phyloP scores from a whole-genome alignment of 192 early-diverging fungal genomes.

The Backusella macrospora region DNA sequence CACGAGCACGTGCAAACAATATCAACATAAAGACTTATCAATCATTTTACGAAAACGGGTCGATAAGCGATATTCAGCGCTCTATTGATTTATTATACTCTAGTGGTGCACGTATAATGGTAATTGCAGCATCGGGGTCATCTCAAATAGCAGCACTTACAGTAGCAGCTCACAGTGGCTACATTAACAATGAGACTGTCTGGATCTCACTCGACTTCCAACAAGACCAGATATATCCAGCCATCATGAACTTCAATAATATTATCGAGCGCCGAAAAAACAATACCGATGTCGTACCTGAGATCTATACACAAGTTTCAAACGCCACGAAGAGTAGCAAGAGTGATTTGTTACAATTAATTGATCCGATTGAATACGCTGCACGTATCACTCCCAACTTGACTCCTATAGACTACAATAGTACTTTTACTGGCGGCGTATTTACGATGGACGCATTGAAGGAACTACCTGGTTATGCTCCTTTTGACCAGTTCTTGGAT shows the following conservation, averaged over 20 bases:
- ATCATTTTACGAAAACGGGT: conserved; percentile 45
- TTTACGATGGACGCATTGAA: conserved; percentile 48
- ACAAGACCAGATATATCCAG: background rate
- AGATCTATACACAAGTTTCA: background rate
- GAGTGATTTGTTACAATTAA: background rate
- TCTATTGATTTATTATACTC: conserved; percentile 37
- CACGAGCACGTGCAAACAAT: conserved; percentile 34
- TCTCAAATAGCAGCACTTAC: conserved; percentile 38
- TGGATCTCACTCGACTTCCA: conserved; percentile 31
- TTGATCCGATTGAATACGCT: conserved; percentile 29
- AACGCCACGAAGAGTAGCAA: conserved; percentile 16
- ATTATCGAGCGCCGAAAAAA: conserved; percentile 21
- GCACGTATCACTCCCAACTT: conserved; percentile 26
- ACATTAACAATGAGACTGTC: conserved; percentile 32
- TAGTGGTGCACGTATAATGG: conserved; percentile 43
- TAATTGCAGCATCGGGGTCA: conserved; percentile 43
- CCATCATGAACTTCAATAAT: conserved; percentile 26
- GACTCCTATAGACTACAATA: conserved; percentile 42
- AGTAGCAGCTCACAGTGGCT: conserved; percentile 46
- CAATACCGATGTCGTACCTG: conserved; percentile 18
- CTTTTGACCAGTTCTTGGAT: conserved; percentile 50
- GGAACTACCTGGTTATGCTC: conserved; percentile 46
- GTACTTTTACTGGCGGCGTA: conserved; percentile 39
- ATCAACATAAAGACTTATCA: conserved; percentile 43
- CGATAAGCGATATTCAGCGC: conserved; percentile 35